These are phyloP conservation scores for Colletotrichum sp. DNA, from an alignment of 2,329 filamentous ascomycete genomes.

Conservation along the genomic window DNA sequence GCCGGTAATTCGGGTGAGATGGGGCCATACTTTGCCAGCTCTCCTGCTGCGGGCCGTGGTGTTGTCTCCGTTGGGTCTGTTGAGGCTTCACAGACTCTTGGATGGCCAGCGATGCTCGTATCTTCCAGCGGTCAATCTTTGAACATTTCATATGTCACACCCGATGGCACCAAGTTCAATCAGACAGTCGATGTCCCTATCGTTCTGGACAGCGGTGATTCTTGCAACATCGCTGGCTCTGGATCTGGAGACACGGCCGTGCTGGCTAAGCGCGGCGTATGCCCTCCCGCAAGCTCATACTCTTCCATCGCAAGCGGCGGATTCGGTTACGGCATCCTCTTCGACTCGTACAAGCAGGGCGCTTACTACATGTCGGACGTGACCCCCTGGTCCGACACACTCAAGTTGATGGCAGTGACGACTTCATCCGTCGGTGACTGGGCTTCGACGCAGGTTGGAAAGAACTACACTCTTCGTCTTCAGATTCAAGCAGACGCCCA, in stretches of 20 bases:
- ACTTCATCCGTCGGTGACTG: conserved; percentile 19
- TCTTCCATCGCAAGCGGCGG: background rate
- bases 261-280: conserved; percentile 20
- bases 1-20: conserved; percentile 6
- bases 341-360: conserved; percentile 25
- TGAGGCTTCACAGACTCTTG: conserved; percentile 18
- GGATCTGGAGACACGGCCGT: conserved; percentile 7
- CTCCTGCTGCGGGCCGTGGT: background rate
- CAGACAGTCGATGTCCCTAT: conserved; percentile 6
- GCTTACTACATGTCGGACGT: conserved; percentile 17
- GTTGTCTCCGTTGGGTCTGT: conserved; percentile 9
- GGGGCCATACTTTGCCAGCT: conserved; percentile 12
- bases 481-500: conserved; percentile 14
- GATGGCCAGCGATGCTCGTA: conserved; percentile 19
- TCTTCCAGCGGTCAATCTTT: conserved; percentile 16
- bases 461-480: conserved; percentile 13
- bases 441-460: conserved; percentile 3
- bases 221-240: conserved; percentile 16
- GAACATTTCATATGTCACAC: conserved; percentile 21
- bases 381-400: background rate
- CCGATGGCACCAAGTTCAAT: conserved; percentile 21
- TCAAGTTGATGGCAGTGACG: conserved; percentile 18
- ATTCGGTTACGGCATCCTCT: conserved; percentile 19
- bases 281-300: background rate
- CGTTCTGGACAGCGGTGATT: conserved; percentile 16